A percentile compares a stretch with the other conserved stretches of the same genome.
phyloP scores from a whole-genome alignment of 2,329 filamentous ascomycete genomes.

The Nectriaceae sp. region DNA sequence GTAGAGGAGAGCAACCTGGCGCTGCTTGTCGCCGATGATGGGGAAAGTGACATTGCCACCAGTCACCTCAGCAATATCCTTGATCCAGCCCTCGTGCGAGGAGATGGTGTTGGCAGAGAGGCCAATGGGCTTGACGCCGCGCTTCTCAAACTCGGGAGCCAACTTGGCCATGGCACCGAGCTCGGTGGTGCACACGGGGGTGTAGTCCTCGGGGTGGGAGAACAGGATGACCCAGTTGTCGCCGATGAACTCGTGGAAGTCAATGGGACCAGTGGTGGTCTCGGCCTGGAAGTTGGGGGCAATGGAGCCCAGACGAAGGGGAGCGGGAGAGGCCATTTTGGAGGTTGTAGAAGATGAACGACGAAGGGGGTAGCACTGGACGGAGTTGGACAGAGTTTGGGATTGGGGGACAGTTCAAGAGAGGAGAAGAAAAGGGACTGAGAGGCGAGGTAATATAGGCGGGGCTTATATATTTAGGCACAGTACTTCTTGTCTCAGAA shows the following conservation, averaged over 20 bases:
- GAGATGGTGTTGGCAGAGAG: conserved; percentile 83
- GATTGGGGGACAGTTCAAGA: conserved; percentile 1
- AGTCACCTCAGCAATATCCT: conserved; percentile 81
- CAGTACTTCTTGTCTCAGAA: not conserved
- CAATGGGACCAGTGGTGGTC: conserved; percentile 75
- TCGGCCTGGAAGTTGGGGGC: conserved; percentile 85
- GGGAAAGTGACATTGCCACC: conserved; percentile 72
- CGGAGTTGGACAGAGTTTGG: not conserved
- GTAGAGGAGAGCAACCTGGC: conserved; percentile 74
- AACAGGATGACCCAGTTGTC: conserved; percentile 82
- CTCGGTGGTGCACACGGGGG: conserved; percentile 94
- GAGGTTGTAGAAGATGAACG: conserved; percentile 2
- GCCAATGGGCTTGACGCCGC: conserved; percentile 88
- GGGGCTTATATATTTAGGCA: not conserved
- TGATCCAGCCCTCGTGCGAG: conserved; percentile 86
- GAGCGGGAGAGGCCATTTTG: conserved; percentile 35
- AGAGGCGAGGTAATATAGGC: conserved; percentile 4
- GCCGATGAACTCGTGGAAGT: conserved; percentile 81
- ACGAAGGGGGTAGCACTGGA: not conserved
- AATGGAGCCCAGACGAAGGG: conserved; percentile 63
- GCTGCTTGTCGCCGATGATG: conserved; percentile 79
- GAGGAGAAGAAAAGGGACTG: not conserved
- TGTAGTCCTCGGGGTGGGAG: conserved; percentile 88
- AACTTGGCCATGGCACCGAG: conserved; percentile 91
- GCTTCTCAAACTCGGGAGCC: conserved; percentile 82